Percentiles rank a stretch among this genome's conserved stretches.
These are phyloP conservation scores for Cryptococcus sp. DNA, from an alignment of 1,284 basidiomycete genomes.

Conservation along the genomic window DNA sequence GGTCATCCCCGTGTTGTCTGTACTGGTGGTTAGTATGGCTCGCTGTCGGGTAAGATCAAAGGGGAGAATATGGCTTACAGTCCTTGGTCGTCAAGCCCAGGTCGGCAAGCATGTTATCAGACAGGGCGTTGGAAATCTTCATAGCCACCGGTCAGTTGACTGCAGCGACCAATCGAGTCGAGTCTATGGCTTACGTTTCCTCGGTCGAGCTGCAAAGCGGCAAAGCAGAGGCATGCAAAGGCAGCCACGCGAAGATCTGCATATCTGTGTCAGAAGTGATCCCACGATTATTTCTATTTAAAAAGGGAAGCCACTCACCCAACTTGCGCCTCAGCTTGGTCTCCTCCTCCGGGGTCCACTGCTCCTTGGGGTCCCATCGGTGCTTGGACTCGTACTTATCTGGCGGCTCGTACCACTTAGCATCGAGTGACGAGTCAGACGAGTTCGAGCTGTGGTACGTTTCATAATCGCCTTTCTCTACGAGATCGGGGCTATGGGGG, in stretches of 20 bases:
- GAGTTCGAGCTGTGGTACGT: not conserved
- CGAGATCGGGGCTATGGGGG: not conserved
- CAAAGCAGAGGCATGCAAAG: conserved; percentile 33
- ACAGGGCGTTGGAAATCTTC: conserved; percentile 37
- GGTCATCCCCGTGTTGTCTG: conserved; percentile 43
- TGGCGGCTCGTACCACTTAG: conserved; percentile 33
- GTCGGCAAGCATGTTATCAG: conserved; percentile 49
- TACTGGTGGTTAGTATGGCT: not conserved
- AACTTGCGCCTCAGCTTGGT: conserved; percentile 32
- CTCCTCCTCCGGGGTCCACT: conserved; percentile 48
- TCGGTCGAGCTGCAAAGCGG: conserved; percentile 38
- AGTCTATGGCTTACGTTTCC: conserved; percentile 35
- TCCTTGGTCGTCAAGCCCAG: conserved; percentile 42
- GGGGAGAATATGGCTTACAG: conserved; percentile 24
- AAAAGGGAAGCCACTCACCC: conserved; percentile 10
- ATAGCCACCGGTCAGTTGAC: not conserved
- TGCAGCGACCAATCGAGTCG: too few species aligned
- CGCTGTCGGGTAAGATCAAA: not conserved
- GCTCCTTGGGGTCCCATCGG: conserved; percentile 44
- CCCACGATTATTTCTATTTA: not conserved
- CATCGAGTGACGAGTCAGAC: conserved; percentile 2
- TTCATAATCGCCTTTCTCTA: not conserved
- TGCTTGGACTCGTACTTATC: conserved; percentile 42
- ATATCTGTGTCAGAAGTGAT: not conserved
- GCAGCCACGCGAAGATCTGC: conserved; percentile 4